These are phyloP conservation scores for Entomortierella parvispora DNA, from an alignment of 192 early-diverging fungal species.

Conservation along the genomic window DNA sequence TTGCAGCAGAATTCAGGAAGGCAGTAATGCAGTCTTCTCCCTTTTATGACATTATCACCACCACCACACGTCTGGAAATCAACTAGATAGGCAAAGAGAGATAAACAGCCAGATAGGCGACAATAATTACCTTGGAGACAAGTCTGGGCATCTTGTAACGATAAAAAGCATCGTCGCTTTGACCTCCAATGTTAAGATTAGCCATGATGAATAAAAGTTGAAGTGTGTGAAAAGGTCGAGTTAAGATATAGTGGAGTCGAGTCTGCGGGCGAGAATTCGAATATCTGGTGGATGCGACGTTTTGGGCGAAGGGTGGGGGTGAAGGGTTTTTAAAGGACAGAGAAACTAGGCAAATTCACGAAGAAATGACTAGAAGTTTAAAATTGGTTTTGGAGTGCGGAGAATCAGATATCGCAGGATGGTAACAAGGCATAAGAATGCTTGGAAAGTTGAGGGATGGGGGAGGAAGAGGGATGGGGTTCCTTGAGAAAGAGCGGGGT, in stretches of 20 bases:
- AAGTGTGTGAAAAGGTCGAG: neutral
- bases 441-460: constrained; percentile 29
- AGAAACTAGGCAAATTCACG: constrained; percentile 25
- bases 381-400: constrained; percentile 32
- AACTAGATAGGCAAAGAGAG: neutral
- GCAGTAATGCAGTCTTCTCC: neutral
- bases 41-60: neutral
- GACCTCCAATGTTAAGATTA: constrained; percentile 88
- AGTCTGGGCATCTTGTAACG: constrained; percentile 99
- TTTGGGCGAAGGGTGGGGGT: constrained; percentile 36
- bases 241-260: constrained; percentile 52
- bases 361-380: constrained; percentile 25
- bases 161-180: constrained; percentile 94
- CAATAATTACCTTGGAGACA: constrained; percentile 69
- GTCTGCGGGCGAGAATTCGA: constrained; percentile 38
- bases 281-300: constrained; percentile 48
- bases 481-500: neutral
- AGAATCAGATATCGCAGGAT: constrained; percentile 42
- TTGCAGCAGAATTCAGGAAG: constrained; percentile 11
- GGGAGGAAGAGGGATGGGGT: constrained; percentile 1
- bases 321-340: neutral
- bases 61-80: too few species aligned
- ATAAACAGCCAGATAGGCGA: too few species aligned
- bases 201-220: constrained; percentile 64
- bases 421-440: constrained; percentile 56